phyloP scores from a whole-genome alignment of 768 basidiomycete genomes.

The Leccinellum luteum region DNA sequence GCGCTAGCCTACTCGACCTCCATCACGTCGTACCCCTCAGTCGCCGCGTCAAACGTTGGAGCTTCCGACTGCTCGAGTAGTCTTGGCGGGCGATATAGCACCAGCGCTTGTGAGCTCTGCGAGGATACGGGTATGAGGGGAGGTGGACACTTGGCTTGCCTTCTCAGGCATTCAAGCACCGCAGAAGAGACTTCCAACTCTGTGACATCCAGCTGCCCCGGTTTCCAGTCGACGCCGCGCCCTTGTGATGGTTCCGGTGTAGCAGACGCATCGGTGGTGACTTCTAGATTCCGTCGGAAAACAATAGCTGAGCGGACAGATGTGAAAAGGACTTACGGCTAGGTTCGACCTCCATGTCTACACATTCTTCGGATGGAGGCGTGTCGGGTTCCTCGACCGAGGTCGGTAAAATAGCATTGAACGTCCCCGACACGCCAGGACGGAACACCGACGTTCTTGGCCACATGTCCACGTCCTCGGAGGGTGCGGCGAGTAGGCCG shows the following conservation, averaged over 20 bases:
- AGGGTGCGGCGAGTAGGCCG: background rate
- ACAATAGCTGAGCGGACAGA: background rate
- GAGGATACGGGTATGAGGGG: conserved; percentile 19
- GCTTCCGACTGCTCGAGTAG: conserved; percentile 1
- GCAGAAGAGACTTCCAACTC: conserved; percentile 42
- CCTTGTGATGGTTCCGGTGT: conserved; percentile 22
- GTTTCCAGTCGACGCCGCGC: conserved; percentile 10
- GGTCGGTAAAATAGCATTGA: conserved; percentile 29
- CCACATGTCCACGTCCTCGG: conserved; percentile 21
- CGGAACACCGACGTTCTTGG: conserved; percentile 5
- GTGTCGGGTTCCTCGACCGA: conserved; percentile 43
- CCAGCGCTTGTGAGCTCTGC: conserved; percentile 43
- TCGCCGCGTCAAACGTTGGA: background rate
- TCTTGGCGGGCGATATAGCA: conserved; percentile 48
- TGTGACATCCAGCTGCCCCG: conserved; percentile 18
- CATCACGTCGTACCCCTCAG: conserved; percentile 46
- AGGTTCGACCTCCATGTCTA: conserved; percentile 65
- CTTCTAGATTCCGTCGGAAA: conserved; percentile 2
- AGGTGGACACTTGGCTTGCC: conserved; percentile 22
- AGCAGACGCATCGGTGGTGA: conserved; percentile 22
- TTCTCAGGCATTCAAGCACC: conserved; percentile 45
- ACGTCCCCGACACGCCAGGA: conserved; percentile 5
- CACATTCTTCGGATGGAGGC: conserved; percentile 39
- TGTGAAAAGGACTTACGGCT: conserved; percentile 45
- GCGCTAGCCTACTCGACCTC: conserved; percentile 42